Evolutionary conservation across 2,329 filamentous ascomycete species (phyloP), one percentile per base, ranked within the genome.

Genomic region (Sarocladium kiliense): DNA sequence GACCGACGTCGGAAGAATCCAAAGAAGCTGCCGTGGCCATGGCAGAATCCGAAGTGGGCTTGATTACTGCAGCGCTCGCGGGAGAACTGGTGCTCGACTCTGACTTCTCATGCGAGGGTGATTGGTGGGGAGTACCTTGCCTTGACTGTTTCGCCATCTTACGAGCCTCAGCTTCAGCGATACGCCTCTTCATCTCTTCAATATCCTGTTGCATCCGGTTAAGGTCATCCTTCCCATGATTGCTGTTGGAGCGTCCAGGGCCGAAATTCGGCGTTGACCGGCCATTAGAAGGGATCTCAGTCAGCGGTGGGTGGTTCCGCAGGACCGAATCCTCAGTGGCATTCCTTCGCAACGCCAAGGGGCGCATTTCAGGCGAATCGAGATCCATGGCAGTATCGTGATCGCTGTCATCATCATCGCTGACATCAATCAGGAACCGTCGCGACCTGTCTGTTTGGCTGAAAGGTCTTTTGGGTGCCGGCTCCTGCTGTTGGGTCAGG

Each of bases 381-480:
- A 87, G 76, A 32, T 88, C 86, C 83, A 87, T 88, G 56, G 85
- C 84, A 45, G 85, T 77, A 59, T 85, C 82, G 55, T 83, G 81
- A 51, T 84, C 80, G 47, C 85, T 77, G 59, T 85, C 82, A 55
- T 84, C 82, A 36, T 80, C 78, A 6, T 96, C 92, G 65, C 90
- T 96, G 37, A 95, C 86, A 60, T 95, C 84, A 61, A 96, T 96
- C 37, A 96, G 81, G 54, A 96, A 80, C 2, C 80, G 80, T 51
- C 84, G 77, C 23, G 86, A 77, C 53, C 79, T 74, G 23, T 77
- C 75, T 47, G 75, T 76, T 44, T 85, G 81, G 12, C 80, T 81
- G 62, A 86, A 85, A 3, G 83, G 80, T 50, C 86, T 82, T 62
- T 88, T 89, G 16, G 72, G 64, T 1, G 69, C 63, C 2, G 66